These are phyloP conservation scores for Euphrasia confusa DNA, from an alignment of 257 asterid genomes.

Conservation along the genomic window DNA sequence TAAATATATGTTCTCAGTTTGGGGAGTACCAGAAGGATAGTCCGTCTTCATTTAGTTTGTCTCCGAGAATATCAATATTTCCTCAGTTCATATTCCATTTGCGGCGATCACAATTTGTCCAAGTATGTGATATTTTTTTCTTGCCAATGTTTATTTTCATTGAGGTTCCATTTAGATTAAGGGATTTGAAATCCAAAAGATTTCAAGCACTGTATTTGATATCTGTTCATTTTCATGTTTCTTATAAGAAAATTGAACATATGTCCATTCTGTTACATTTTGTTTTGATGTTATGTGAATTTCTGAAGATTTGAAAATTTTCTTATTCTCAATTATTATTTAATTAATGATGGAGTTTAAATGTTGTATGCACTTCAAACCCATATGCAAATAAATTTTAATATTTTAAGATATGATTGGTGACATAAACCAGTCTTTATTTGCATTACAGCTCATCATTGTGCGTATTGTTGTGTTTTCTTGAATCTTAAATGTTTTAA, in stretches of 20 bases:
- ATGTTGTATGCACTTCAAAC: too few relatives aligned
- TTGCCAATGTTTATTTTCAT: slow-evolving; percentile 15
- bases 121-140: slow-evolving; percentile 41
- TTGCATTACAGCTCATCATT: slow-evolving; percentile 2
- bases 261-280: too few relatives aligned
- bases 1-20: slow-evolving; percentile 85
- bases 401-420: background rate
- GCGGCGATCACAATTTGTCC: slow-evolving; percentile 95
- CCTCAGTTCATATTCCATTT: slow-evolving; percentile 94
- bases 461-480: slow-evolving; percentile 17
- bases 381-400: background rate
- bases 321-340: too few relatives aligned
- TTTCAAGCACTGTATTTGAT: background rate
- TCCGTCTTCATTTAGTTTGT: slow-evolving; percentile 85
- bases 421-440: slow-evolving; percentile 5
- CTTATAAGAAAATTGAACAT: too few relatives aligned
- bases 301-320: slow-evolving; percentile 1
- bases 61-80: slow-evolving; percentile 86
- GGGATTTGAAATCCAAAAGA: background rate
- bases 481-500: slow-evolving; percentile 24
- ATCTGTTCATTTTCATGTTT: background rate
- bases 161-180: background rate
- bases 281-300: background rate
- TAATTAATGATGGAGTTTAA: background rate
- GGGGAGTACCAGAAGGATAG: slow-evolving; percentile 94